Conservation (phyloP, 1,139 yeast genomes). For the Pichia sp. region DNA sequence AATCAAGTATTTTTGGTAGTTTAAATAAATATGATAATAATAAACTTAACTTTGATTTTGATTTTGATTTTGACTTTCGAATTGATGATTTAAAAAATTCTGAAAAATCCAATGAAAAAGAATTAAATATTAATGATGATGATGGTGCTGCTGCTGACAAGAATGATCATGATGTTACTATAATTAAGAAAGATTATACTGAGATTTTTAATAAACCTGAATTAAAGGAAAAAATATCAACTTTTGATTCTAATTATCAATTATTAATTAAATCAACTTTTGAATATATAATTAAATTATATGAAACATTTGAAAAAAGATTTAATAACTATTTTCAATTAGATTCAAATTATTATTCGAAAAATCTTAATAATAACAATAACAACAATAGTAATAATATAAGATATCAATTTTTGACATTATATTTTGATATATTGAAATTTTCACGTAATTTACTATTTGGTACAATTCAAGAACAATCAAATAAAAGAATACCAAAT, state of each 20-base stretch:
- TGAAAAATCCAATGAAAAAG: not conserved
- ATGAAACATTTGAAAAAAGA: slow-evolving; percentile 10
- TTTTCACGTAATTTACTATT: slow-evolving; percentile 31
- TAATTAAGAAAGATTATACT: slow-evolving; percentile 8
- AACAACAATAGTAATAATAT: too few species aligned
- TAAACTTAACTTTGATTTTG: slow-evolving; percentile 8
- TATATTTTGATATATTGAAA: slow-evolving; percentile 1
- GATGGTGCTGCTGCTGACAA: too few species aligned
- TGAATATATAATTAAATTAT: slow-evolving; percentile 16
- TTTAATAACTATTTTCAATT: not conserved
- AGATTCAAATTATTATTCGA: not conserved
- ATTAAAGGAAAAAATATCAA: slow-evolving; percentile 1
- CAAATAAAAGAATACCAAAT: slow-evolving; percentile 52
- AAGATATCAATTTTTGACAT: not conserved
- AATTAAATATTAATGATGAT: too few species aligned
- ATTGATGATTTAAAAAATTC: too few species aligned
- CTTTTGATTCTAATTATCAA: slow-evolving; percentile 5
- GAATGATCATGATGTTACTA: too few species aligned
- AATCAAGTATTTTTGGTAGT: slow-evolving; percentile 16
- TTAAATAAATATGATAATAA: slow-evolving; percentile 12
- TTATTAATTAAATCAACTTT: not conserved
- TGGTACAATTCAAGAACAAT: slow-evolving; percentile 45
- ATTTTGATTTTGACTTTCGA: slow-evolving; percentile 6
- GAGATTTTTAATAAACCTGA: slow-evolving; percentile 1
- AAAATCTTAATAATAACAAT: not conserved